Base-by-base conservation (phyloP, 345 rosid genomes). In the Raphanus sativus region DNA sequence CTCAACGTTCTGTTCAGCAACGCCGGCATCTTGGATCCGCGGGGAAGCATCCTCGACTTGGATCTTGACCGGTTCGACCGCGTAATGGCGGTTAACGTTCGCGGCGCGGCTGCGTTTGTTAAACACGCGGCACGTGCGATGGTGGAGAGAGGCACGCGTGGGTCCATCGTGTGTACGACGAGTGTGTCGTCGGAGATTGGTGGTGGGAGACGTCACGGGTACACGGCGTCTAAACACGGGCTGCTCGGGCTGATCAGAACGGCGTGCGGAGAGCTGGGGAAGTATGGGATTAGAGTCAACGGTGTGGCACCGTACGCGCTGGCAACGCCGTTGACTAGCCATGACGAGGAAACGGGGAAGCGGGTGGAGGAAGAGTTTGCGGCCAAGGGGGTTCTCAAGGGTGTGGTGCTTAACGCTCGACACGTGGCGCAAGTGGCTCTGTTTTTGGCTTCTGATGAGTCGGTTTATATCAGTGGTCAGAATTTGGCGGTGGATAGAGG, bases 401-500 rank as follows among this genome's bases (percentile, higher is more conserved):
- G 96, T 17, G 67, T 89, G 17, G 85, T 81, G 50, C 79, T 94
- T 76, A 90, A 88, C 78, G 87, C 94, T 1, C 83, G 82, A 40
- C 89, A 94, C 38, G 82, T 90, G 40, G 97, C 96, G 2, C 93
- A 91, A 61, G 89, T 90, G 2, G 98, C 93, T 16, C 59, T 94
- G 80, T 94, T 91, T 81, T 81, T 91, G 29, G 98, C 97, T 48
- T 90, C 96, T 0, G 94, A 91, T 79, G 94, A 89, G 64, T 87
- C 98, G 0, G 87, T 74, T 36, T 89, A 89, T 40, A 54, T 93
- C 25, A 93, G 94, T 12, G 98, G 97, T 2, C 98, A 87, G 54
- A 91, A 93, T 72, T 62, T 93, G 87, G 89, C 82, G 5, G 89
- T 91, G 56, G 98, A 93, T 65, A 96, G 97, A 13, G 98, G 98